Conservation (phyloP, 176 grass and related monocot genomes). For the Carex parvula region DNA sequence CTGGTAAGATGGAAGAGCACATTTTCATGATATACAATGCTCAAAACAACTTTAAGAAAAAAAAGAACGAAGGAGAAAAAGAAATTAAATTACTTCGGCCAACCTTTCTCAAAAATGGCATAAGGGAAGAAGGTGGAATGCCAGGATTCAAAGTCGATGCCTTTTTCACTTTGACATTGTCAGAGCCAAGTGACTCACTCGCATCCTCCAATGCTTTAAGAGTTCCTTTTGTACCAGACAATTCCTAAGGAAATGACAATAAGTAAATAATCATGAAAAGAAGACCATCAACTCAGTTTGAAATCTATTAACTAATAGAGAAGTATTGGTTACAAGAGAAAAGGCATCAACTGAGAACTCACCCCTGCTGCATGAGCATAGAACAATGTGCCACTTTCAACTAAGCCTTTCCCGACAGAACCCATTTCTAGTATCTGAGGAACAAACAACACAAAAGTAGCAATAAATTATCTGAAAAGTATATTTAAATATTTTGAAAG, state of each 20-base stretch:
- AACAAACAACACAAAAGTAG: conserved; percentile 1
- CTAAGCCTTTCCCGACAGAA: conserved; percentile 74
- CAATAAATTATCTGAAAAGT: neutral
- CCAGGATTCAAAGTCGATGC: conserved; percentile 78
- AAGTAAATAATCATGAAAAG: conserved; percentile 17
- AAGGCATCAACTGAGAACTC: conserved; percentile 10
- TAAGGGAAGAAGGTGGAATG: conserved; percentile 90
- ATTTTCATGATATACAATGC: conserved; percentile 30
- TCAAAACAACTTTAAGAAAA: neutral
- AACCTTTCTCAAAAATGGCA: conserved; percentile 88
- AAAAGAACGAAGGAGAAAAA: neutral
- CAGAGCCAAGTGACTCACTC: conserved; percentile 77
- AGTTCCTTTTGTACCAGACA: conserved; percentile 60
- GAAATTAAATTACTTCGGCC: conserved; percentile 16
- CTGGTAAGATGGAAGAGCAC: conserved; percentile 37
- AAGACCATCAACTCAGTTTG: neutral
- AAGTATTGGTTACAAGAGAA: neutral
- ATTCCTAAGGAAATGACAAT: conserved; percentile 47
- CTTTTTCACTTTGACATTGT: conserved; percentile 76
- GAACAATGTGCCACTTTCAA: conserved; percentile 53
- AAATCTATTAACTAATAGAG: neutral
- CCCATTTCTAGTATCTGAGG: conserved; percentile 84
- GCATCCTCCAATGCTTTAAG: conserved; percentile 64
- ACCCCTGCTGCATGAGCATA: conserved; percentile 76
- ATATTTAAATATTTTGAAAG: neutral